Evolutionary conservation across 768 basidiomycete genomes (phyloP).

Genomic region (Tylopilus balloui): DNA sequence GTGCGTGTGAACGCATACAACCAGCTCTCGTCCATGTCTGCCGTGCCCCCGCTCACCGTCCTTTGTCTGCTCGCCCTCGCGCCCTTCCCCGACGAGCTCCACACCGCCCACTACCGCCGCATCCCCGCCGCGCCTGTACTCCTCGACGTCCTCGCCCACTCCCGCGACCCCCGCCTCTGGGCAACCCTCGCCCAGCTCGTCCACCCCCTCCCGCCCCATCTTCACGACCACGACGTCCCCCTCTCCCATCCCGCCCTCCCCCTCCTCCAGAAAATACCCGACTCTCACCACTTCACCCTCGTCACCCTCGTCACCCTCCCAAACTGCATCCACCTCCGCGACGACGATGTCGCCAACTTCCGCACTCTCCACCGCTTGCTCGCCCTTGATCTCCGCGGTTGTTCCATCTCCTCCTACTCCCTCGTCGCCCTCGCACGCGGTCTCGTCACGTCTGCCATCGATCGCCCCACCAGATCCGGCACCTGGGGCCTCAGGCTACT

Average conservation of each 20-base stretch:
- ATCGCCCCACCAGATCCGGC: conserved; percentile 29
- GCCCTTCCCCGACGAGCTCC: conserved; percentile 35
- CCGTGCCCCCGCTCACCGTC: conserved; percentile 45
- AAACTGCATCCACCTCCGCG: conserved; percentile 51
- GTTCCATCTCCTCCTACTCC: conserved; percentile 48
- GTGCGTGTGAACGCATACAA: conserved; percentile 26
- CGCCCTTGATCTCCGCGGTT: conserved; percentile 63
- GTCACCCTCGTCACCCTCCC: conserved; percentile 61
- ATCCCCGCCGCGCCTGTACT: conserved; percentile 40
- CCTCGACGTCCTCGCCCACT: conserved; percentile 32
- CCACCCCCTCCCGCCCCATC: conserved; percentile 43
- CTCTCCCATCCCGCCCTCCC: conserved; percentile 53
- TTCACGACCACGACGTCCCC: conserved; percentile 38
- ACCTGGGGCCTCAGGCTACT: conserved; percentile 60
- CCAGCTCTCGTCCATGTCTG: not conserved
- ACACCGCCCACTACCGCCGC: conserved; percentile 39
- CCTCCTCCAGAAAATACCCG: conserved; percentile 52
- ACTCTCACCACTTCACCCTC: conserved; percentile 55
- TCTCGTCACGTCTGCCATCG: conserved; percentile 30
- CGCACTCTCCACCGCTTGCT: conserved; percentile 48
- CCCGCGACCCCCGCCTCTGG: conserved; percentile 59
- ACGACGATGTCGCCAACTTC: conserved; percentile 49
- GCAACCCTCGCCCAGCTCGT: conserved; percentile 58
- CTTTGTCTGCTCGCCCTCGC: conserved; percentile 47
- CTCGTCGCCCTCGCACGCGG: conserved; percentile 49